phyloP scores from a whole-genome alignment of 805 yeast genomes.

The Yarrowia alimentaria region DNA sequence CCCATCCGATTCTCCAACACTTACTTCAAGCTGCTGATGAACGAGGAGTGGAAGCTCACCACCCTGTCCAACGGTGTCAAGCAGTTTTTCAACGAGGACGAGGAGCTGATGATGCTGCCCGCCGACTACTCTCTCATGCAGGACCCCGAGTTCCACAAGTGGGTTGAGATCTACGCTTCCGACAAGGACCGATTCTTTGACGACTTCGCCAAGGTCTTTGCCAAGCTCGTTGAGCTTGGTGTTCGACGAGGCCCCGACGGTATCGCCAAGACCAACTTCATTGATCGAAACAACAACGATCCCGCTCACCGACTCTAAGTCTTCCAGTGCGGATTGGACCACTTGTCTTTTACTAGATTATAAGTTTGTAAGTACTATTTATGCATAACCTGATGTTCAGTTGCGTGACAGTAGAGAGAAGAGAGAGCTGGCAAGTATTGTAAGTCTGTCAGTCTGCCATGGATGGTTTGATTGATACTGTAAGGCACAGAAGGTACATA shows the following conservation, averaged over 20 bases:
- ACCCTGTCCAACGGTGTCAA: slow-evolving; percentile 43
- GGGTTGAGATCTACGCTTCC: slow-evolving; percentile 66
- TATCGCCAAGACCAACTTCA: slow-evolving; percentile 37
- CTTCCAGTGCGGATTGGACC: neutral
- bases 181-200: slow-evolving; percentile 60
- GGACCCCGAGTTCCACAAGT: slow-evolving; percentile 56
- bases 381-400: slow-evolving; percentile 9
- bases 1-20: slow-evolving; percentile 75
- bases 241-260: slow-evolving; percentile 52
- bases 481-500: no score
- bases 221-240: slow-evolving; percentile 73
- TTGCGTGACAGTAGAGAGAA: no score
- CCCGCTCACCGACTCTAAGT: slow-evolving; percentile 19
- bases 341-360: no score
- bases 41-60: slow-evolving; percentile 54
- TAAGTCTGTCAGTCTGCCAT: no score
- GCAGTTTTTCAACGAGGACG: slow-evolving; percentile 50
- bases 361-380: slow-evolving; percentile 26
- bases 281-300: slow-evolving; percentile 31
- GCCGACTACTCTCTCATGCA: slow-evolving; percentile 70
- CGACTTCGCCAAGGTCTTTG: slow-evolving; percentile 67
- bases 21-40: slow-evolving; percentile 56
- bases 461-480: no score
- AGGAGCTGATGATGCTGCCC: slow-evolving; percentile 79
- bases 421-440: no score